Evolutionary conservation across 768 basidiomycete species (phyloP), one percentile per base, ranked within the genome.

Genomic region (Tulasnella sp.): DNA sequence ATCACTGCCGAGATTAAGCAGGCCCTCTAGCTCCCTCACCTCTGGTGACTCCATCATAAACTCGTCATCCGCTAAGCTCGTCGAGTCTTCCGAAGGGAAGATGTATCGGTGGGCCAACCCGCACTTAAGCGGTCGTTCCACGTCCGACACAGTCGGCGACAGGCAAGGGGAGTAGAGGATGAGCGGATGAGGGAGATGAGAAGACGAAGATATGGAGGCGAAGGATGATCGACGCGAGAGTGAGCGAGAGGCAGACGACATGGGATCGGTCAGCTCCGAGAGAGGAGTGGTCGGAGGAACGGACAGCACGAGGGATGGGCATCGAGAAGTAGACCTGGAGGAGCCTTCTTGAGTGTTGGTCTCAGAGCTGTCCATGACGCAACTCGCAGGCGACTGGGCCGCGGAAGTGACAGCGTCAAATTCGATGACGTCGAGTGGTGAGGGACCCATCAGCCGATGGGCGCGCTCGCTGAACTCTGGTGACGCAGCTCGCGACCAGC

Each of bases 71-170:
- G 29, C 58, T 7, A 59, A n/a, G 19, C 27, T 30, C 29, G 30
- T 29, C 47, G n/a, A 7, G 47, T 32, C 58, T 21, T 47, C 29
- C 24, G 41, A 19, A 11, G 32, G 44, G 4, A 41, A 29, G 19
- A 59, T n/a, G 48, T 59, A 59, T 9, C 49, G 45, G 41, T 59
- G 58, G 29, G 58, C 49, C 49, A 59, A 43, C 7, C 58, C 58
- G 34, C 45, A 24, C 48, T 59, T 59, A 47, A 59, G 41, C 34
- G 58, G 58, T 51, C 45, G 27, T 24, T 56, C 55, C 11, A 24
- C 13, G 24, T 56, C 55, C 38, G 44, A 34, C 55, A 43, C 29
- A 1, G 55, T 42, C n/a, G 55, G 55, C n/a, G 55, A 30, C 38
- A 56, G 41, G 15, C 38, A 34, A n/a, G 55, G 55, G 17, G 55